A percentile compares a stretch with the other conserved stretches of the same genome.
Evolutionary conservation across 2,329 filamentous ascomycete genomes (phyloP).

Genomic region (Ophiostoma sp.): DNA sequence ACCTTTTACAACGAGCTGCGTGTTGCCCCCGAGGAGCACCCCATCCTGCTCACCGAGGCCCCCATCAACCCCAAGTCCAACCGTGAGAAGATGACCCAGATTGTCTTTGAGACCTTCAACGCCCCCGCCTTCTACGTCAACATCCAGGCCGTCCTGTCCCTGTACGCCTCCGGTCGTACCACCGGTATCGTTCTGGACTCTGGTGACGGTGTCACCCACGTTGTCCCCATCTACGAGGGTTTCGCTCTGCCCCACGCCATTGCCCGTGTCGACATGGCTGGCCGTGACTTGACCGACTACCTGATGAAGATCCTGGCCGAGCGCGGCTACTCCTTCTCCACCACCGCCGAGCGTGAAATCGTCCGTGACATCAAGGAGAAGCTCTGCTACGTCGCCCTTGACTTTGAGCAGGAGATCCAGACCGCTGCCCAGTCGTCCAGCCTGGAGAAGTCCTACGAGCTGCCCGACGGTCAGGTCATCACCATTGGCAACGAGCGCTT

Average conservation of each 20-base stretch:
- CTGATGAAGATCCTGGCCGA: constrained; percentile 99
- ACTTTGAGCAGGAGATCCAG: constrained; percentile 99
- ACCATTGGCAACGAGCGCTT: constrained; percentile 99
- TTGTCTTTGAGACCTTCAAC: constrained; percentile 99
- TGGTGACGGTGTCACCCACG: constrained; percentile 99
- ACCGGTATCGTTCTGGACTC: constrained; percentile 99
- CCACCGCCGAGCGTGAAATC: constrained; percentile 99
- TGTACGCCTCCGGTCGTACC: constrained; percentile 99
- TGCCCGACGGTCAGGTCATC: constrained; percentile 98
- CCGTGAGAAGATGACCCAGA: constrained; percentile 99
- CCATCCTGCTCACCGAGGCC: constrained; percentile 96
- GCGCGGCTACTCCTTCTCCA: constrained; percentile 99
- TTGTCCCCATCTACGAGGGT: constrained; percentile 99
- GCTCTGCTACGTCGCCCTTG: constrained; percentile 99
- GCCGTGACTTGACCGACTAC: constrained; percentile 99
- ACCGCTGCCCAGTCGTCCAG: constrained; percentile 97
- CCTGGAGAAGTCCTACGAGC: constrained; percentile 99
- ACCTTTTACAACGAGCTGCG: constrained; percentile 99
- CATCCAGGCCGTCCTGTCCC: constrained; percentile 97
- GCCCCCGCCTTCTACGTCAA: constrained; percentile 99
- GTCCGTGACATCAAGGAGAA: constrained; percentile 99
- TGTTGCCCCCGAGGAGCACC: constrained; percentile 99
- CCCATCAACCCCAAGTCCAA: constrained; percentile 99
- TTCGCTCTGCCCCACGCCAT: constrained; percentile 99
- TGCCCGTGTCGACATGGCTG: constrained; percentile 99